Evolutionary conservation across 257 asterid species (phyloP).

Genomic region (Primulina tabacum): DNA sequence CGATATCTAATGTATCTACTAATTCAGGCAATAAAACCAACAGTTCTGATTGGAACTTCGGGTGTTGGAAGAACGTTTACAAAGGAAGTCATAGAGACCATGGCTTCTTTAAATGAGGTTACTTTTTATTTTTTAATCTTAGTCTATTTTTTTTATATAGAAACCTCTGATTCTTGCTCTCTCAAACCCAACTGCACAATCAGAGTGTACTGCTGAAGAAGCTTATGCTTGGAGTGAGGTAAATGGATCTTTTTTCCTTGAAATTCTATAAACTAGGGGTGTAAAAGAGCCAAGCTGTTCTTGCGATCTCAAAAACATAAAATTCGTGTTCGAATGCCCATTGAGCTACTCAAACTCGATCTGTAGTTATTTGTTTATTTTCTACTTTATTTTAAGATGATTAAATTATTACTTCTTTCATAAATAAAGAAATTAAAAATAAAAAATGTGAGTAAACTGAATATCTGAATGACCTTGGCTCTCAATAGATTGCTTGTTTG

Average conservation of each 20-base stretch:
- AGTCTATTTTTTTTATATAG: slow-evolving; percentile 30
- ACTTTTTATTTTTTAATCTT: slow-evolving; percentile 13
- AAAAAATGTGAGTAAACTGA: no score
- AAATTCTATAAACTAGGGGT: not conserved
- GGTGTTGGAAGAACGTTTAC: slow-evolving; percentile 85
- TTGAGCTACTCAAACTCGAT: not conserved
- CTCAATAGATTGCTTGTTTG: not conserved
- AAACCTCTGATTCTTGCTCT: slow-evolving; percentile 83
- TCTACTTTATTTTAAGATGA: no score
- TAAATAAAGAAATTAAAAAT: no score
- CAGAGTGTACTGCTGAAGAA: slow-evolving; percentile 95
- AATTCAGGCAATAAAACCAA: slow-evolving; percentile 70
- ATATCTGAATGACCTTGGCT: not conserved
- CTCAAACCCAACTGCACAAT: slow-evolving; percentile 89
- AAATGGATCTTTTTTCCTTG: slow-evolving; percentile 13
- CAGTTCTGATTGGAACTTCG: slow-evolving; percentile 85
- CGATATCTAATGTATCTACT: slow-evolving; percentile 7
- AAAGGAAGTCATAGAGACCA: slow-evolving; percentile 74
- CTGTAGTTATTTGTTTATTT: no score
- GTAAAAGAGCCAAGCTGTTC: not conserved
- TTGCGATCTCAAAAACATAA: not conserved
- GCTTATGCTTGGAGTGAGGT: slow-evolving; percentile 89
- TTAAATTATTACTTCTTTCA: no score
- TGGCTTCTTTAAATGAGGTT: slow-evolving; percentile 84
- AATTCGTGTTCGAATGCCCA: not conserved